A percentile compares a stretch with the other conserved stretches of the same genome.
Conservation (phyloP, 345 rosid species). For the Syzygium grande region DNA sequence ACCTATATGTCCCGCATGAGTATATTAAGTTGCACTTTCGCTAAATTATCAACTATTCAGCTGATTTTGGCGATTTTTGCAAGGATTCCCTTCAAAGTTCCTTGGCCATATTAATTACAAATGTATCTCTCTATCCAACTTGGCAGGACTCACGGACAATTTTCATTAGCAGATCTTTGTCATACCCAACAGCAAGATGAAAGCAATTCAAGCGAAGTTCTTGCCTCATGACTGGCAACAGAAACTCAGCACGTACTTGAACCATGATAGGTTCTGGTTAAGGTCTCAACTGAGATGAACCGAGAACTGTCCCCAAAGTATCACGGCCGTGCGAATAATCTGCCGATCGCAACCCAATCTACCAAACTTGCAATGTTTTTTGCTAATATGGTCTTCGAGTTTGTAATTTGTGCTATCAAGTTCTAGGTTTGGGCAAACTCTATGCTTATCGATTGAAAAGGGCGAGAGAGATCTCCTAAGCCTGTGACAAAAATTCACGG, state of each 20-base stretch:
- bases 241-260: background rate
- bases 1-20: background rate
- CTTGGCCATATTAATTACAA: background rate
- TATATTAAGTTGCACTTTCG: background rate
- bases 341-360: background rate
- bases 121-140: background rate
- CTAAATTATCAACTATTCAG: background rate
- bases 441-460: background rate
- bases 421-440: background rate
- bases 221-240: background rate
- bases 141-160: background rate
- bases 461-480: background rate
- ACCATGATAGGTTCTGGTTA: background rate
- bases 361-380: background rate
- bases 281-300: background rate
- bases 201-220: background rate
- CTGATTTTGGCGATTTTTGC: background rate
- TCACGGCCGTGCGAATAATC: background rate
- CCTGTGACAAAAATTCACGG: background rate
- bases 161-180: background rate
- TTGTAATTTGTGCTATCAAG: background rate
- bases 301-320: background rate
- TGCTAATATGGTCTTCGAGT: background rate
- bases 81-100: background rate
- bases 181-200: background rate